These are phyloP conservation scores for Monosporascus sp. DNA, from an alignment of 2,329 filamentous ascomycete genomes.

Conservation along the genomic window DNA sequence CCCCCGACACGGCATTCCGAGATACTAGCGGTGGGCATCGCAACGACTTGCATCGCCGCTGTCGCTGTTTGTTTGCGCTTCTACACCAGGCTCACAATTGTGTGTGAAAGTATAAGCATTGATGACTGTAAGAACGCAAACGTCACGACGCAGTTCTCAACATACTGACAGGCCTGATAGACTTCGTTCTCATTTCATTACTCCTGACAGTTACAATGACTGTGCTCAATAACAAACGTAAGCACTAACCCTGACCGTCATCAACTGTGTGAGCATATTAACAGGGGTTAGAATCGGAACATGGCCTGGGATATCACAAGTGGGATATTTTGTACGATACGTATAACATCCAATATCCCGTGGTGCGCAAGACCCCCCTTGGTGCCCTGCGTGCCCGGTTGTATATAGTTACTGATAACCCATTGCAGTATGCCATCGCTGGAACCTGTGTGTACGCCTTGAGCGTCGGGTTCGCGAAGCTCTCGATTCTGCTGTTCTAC, in stretches of 20 bases:
- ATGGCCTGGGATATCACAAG: background rate
- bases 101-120: background rate
- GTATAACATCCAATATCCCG: background rate
- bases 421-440: constrained; percentile 1
- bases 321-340: background rate
- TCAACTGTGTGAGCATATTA: background rate
- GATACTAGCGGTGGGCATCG: background rate
- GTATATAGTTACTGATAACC: background rate
- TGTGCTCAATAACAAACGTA: background rate
- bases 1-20: background rate
- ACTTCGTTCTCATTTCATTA: background rate
- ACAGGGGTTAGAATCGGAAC: background rate
- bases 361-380: background rate
- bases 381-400: background rate
- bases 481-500: constrained; percentile 5
- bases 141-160: background rate
- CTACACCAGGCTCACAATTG: background rate
- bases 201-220: background rate
- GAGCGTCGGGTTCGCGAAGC: constrained; percentile 2
- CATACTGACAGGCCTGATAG: background rate
- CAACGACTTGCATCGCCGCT: background rate
- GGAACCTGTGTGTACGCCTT: constrained; percentile 1
- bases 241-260: background rate
- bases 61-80: background rate
- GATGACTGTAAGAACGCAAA: background rate